phyloP scores from a whole-genome alignment of 2,329 filamentous ascomycete species.

The Fusarium albidum region DNA sequence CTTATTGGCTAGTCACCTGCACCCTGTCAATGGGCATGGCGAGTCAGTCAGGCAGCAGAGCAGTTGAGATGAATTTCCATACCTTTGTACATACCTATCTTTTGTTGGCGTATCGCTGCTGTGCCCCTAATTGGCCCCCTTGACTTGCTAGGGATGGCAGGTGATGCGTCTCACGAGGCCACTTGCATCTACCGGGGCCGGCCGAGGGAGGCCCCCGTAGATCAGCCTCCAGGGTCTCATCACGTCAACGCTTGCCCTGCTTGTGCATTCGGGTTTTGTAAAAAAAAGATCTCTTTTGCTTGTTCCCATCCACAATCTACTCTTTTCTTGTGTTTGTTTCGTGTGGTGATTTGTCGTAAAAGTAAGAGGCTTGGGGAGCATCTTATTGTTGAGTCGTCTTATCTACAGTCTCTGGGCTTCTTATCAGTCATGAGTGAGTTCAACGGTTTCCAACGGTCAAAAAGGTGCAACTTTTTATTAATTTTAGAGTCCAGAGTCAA shows the following conservation, averaged over 20 bases:
- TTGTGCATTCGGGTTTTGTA: constrained; percentile 8
- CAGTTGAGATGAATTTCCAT: too few species aligned
- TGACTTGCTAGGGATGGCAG: constrained; percentile 29
- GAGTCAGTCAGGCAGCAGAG: neutral
- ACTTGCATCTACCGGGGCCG: constrained; percentile 37
- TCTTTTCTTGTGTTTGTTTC: too few species aligned
- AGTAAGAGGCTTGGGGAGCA: too few species aligned
- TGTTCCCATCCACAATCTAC: neutral
- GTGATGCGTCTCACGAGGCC: constrained; percentile 38
- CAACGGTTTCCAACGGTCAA: neutral
- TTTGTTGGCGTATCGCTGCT: neutral
- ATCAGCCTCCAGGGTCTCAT: constrained; percentile 25
- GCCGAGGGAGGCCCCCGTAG: constrained; percentile 8
- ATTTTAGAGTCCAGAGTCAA: constrained; percentile 3
- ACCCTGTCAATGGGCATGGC: neutral
- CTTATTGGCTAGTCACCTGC: neutral
- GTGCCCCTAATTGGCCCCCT: constrained; percentile 32
- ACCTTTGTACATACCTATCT: too few species aligned
- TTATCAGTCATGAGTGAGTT: constrained; percentile 13
- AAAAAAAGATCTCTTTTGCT: too few species aligned
- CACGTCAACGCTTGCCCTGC: constrained; percentile 30
- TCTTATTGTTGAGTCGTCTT: too few species aligned
- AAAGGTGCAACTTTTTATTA: neutral
- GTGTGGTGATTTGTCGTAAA: too few species aligned
- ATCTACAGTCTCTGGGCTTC: neutral